Evolutionary conservation across 768 basidiomycete genomes (phyloP).

Genomic region (Ramaria sp.): DNA sequence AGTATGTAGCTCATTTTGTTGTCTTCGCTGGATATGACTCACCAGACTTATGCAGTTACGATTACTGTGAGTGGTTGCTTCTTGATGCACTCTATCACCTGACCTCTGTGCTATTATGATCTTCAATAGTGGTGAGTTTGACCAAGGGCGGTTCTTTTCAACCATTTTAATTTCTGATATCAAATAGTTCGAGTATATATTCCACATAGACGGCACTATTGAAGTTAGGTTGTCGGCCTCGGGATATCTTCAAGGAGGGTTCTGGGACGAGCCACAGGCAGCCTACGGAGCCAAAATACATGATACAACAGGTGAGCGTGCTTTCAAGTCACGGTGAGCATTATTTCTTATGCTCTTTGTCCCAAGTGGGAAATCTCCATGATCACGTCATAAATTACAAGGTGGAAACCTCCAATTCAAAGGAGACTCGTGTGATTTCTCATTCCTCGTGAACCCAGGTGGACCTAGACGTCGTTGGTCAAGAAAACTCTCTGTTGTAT

Average conservation of each 20-base stretch:
- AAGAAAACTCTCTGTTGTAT: constrained; percentile 43
- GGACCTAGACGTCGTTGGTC: constrained; percentile 53
- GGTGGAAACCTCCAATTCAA: constrained; percentile 16
- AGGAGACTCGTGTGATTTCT: neutral
- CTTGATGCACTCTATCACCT: neutral
- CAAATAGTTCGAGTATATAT: constrained; percentile 51
- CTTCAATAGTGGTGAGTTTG: neutral
- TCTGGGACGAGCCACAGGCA: constrained; percentile 38
- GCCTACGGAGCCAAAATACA: constrained; percentile 45
- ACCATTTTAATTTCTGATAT: neutral
- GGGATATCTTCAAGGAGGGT: constrained; percentile 57
- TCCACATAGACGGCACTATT: constrained; percentile 55
- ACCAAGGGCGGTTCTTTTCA: neutral
- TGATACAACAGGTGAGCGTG: constrained; percentile 37
- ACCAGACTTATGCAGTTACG: constrained; percentile 28
- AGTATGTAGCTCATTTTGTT: constrained; percentile 30
- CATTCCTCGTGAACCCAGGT: constrained; percentile 26
- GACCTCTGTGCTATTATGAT: neutral
- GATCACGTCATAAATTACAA: constrained; percentile 61
- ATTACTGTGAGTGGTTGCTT: constrained; percentile 34
- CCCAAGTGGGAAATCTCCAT: constrained; percentile 50
- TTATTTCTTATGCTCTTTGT: neutral
- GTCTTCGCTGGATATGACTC: neutral
- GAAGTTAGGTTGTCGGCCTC: constrained; percentile 60
- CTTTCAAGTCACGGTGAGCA: neutral